Conservation (phyloP, 768 basidiomycete species). For the Cubamyces sp. region DNA sequence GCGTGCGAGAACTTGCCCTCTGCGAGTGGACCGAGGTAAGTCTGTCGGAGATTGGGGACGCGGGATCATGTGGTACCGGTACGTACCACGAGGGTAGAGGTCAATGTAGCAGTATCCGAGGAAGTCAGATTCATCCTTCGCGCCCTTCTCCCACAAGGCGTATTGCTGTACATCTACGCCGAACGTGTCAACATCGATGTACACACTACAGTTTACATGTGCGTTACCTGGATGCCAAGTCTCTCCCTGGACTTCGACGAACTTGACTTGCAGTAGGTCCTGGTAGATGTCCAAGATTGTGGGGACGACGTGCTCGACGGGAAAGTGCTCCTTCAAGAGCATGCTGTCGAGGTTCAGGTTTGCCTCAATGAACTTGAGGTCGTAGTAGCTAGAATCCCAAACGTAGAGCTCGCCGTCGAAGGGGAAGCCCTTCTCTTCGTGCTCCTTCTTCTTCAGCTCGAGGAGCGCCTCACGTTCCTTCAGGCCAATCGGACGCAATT, state of each 20-base stretch:
- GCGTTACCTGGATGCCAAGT: slow-evolving; percentile 79
- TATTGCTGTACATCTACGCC: slow-evolving; percentile 76
- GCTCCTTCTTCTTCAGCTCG: slow-evolving; percentile 75
- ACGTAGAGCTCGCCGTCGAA: slow-evolving; percentile 77
- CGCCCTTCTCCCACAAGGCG: slow-evolving; percentile 81
- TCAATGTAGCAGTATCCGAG: slow-evolving; percentile 90
- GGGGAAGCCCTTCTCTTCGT: slow-evolving; percentile 56
- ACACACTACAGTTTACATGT: neutral
- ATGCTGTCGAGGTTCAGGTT: slow-evolving; percentile 72
- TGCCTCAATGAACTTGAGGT: slow-evolving; percentile 66
- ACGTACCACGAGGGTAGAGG: slow-evolving; percentile 76
- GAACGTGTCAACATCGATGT: neutral
- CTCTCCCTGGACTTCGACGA: slow-evolving; percentile 55
- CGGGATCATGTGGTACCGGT: slow-evolving; percentile 22
- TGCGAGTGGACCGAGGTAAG: slow-evolving; percentile 30
- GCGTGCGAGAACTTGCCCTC: slow-evolving; percentile 84
- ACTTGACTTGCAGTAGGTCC: slow-evolving; percentile 76
- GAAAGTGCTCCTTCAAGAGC: slow-evolving; percentile 87
- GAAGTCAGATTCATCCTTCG: slow-evolving; percentile 70
- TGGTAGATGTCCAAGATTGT: slow-evolving; percentile 84
- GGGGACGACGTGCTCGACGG: slow-evolving; percentile 80
- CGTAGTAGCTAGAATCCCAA: slow-evolving; percentile 85
- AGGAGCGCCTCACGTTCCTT: slow-evolving; percentile 73
- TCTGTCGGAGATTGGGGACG: neutral
- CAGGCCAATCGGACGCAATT: slow-evolving; percentile 70